phyloP scores from a whole-genome alignment of 345 rosid species.

The Populus simonii region DNA sequence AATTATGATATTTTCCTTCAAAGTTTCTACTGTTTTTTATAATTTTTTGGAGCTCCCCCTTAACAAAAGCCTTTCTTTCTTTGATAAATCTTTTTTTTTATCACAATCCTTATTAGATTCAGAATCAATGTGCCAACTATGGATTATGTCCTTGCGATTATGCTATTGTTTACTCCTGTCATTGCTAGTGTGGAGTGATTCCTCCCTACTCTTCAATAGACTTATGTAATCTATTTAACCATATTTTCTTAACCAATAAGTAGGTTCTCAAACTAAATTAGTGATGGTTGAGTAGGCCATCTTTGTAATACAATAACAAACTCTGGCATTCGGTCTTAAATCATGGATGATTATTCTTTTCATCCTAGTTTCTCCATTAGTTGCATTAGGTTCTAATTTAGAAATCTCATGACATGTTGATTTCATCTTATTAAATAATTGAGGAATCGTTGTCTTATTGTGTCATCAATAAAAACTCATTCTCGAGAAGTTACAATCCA shows the following conservation, averaged over 20 bases:
- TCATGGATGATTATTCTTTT: constrained; percentile 1
- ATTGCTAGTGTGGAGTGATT: not conserved
- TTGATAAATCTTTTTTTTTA: too few species aligned
- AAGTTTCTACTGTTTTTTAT: too few species aligned
- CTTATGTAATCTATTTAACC: not conserved
- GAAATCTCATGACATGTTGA: not conserved
- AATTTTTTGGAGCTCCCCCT: too few species aligned
- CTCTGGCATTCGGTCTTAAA: not conserved
- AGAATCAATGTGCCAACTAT: not conserved
- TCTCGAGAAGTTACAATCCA: not conserved
- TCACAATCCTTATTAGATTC: too few species aligned
- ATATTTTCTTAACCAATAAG: not conserved
- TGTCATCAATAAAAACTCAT: not conserved
- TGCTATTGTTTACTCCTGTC: not conserved
- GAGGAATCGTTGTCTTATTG: not conserved
- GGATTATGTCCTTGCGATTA: too few species aligned
- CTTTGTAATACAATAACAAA: not conserved
- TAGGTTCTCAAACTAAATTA: not conserved
- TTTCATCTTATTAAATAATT: constrained; percentile 4
- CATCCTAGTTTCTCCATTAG: not conserved
- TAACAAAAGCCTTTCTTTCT: too few species aligned
- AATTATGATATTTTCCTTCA: too few species aligned
- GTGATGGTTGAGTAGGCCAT: not conserved
- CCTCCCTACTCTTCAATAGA: not conserved
- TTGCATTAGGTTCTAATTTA: not conserved